These are phyloP conservation scores for Ilyonectria destructans DNA, from an alignment of 2,329 filamentous ascomycete species.

Conservation along the genomic window DNA sequence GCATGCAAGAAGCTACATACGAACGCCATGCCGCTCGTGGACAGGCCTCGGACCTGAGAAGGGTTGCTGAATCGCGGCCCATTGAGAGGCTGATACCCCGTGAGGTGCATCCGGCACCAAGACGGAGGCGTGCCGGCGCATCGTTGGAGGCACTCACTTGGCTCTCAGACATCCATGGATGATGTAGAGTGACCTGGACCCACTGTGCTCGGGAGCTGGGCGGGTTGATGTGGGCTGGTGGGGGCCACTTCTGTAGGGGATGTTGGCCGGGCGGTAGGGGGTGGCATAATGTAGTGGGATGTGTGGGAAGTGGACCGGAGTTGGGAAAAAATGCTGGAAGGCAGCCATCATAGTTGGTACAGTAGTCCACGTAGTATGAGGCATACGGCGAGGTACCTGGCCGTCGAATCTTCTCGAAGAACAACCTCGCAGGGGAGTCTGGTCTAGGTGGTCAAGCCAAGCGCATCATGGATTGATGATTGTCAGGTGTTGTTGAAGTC, in stretches of 20 bases:
- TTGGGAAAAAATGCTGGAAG: constrained; percentile 8
- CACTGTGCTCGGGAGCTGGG: constrained; percentile 45
- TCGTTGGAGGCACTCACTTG: constrained; percentile 11
- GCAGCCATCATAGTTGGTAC: not conserved
- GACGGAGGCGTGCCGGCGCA: constrained; percentile 33
- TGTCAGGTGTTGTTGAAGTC: constrained; percentile 1
- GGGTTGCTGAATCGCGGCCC: constrained; percentile 29
- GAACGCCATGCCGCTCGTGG: constrained; percentile 43
- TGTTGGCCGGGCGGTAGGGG: constrained; percentile 44
- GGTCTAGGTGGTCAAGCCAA: not conserved
- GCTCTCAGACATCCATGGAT: constrained; percentile 8
- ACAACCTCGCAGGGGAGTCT: not conserved
- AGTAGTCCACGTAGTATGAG: not conserved
- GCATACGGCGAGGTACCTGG: not conserved
- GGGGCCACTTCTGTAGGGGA: constrained; percentile 43
- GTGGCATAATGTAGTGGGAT: constrained; percentile 42
- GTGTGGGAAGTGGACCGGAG: constrained; percentile 21
- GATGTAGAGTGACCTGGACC: constrained; percentile 42
- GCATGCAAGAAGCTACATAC: constrained; percentile 42
- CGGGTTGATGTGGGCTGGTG: constrained; percentile 47
- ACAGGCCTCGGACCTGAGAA: constrained; percentile 32
- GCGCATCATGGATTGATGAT: not conserved
- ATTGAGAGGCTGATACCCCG: constrained; percentile 28
- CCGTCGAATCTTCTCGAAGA: not conserved
- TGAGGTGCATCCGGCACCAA: constrained; percentile 35